Evolutionary conservation across 208 protist species (phyloP).

Genomic region (Naegleria gruberi): DNA sequence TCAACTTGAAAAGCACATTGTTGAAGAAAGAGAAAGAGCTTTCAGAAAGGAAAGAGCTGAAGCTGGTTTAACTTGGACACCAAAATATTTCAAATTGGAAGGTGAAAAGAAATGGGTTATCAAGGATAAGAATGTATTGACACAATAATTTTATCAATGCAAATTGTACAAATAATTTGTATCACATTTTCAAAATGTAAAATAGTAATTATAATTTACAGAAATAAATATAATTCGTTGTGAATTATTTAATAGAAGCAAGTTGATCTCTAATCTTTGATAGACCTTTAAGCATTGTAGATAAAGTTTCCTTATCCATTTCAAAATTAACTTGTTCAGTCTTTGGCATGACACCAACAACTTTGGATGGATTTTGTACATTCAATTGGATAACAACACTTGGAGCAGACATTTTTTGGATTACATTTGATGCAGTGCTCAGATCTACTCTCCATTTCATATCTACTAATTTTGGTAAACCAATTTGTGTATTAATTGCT

Average conservation of each 20-base stretch:
- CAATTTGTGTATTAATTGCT: background rate
- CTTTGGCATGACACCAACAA: background rate
- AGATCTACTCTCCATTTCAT: conserved; percentile 22
- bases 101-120: background rate
- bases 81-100: background rate
- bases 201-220: background rate
- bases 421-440: background rate
- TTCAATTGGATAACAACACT: background rate
- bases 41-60: background rate
- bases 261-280: conserved; percentile 21
- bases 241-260: conserved; percentile 6
- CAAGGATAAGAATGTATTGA: background rate
- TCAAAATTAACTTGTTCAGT: background rate
- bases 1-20: background rate
- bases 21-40: conserved; percentile 14
- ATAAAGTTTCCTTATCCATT: background rate
- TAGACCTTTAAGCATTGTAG: background rate
- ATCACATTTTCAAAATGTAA: no score
- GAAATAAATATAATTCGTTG: background rate
- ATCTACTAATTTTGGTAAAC: background rate
- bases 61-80: background rate
- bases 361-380: background rate
- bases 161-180: no score
- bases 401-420: background rate
- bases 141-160: background rate